Conservation (phyloP, 164 flowering plant species). For the Umbilicus rupestris region DNA sequence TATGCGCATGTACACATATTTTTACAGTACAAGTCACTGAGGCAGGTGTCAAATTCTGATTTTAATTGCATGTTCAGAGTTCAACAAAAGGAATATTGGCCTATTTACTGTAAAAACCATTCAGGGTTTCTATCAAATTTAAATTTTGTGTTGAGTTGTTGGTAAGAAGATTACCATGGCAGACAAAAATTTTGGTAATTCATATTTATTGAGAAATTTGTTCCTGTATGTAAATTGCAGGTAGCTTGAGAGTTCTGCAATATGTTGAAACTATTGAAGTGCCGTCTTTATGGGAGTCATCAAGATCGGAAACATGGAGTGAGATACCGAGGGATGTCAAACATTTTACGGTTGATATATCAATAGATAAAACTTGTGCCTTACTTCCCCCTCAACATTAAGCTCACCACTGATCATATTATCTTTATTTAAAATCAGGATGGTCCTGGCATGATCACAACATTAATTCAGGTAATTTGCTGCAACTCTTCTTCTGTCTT, state of each 20-base stretch:
- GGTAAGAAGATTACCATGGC: neutral
- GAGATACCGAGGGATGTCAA: conserved; percentile 65
- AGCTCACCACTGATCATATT: neutral
- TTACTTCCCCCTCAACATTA: neutral
- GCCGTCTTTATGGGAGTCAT: conserved; percentile 48
- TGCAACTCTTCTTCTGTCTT: neutral
- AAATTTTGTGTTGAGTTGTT: neutral
- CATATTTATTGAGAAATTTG: neutral
- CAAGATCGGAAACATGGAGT: conserved; percentile 36
- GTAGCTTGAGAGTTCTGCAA: conserved; percentile 74
- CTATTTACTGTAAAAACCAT: neutral
- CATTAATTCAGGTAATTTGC: conserved; percentile 7
- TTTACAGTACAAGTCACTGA: neutral
- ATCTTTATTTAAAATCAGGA: conserved; percentile 7
- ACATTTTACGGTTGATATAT: conserved; percentile 45
- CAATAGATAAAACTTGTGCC: neutral
- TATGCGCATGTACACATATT: neutral
- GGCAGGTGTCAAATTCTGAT: neutral
- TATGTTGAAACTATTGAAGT: conserved; percentile 61
- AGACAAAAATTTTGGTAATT: neutral
- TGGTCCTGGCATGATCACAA: conserved; percentile 8
- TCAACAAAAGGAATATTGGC: neutral
- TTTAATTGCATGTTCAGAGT: neutral
- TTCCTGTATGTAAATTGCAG: conserved; percentile 26
- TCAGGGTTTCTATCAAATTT: neutral